Base-by-base conservation (phyloP, 225 moss, liverwort and hornwort genomes). In the Physcomitrellopsis africana region DNA sequence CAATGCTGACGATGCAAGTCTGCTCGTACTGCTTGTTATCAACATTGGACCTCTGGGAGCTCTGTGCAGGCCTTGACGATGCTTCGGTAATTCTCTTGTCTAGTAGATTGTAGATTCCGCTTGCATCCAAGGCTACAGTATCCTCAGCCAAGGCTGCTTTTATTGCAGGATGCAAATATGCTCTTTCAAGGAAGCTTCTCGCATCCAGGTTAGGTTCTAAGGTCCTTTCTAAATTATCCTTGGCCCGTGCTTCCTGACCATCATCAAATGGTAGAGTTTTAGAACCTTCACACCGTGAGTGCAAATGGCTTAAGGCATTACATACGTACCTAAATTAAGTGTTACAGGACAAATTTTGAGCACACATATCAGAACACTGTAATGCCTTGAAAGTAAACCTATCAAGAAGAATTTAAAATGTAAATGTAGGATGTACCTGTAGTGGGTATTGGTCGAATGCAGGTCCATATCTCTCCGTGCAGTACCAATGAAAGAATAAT, bases 201-300 rank as follows among this genome's bases (percentile, higher is more conserved):
- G 76, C 81, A 58, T 93, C 80, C 0, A 93, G 77, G 27, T 80
- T 69, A n/a, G 90, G 90, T 65, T 90, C 90, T 3, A 69, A 37
- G 11, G 67, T 78, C 67, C 58, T 82, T 72, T 96, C 94, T 2
- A 84, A 58, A 0, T 65, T 90, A 74, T 97, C 96, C 80, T 87
- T 94, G n/a, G 76, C 81, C 43, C 72, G 86, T 10, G 94, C 96
- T 85, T 97, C 96, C 96, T 96, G 81, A 44, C 23, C 67, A 69
- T 63, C 63, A 81, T 60, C 32, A 51, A 62, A 61, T 4, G 13
- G 19, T 19, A 72, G 18, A 61, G 48, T 32, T 13, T 72, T 51
- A 61, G 49, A 32, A 58, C 48, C 37, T 9, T 32, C 1, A 19
- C 13, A 61, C 2, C 13, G 61, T 20, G 32, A 72, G 49, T 32